These are phyloP conservation scores for Cercospora sp. DNA, from an alignment of 2,329 filamentous ascomycete species.

Conservation along the genomic window DNA sequence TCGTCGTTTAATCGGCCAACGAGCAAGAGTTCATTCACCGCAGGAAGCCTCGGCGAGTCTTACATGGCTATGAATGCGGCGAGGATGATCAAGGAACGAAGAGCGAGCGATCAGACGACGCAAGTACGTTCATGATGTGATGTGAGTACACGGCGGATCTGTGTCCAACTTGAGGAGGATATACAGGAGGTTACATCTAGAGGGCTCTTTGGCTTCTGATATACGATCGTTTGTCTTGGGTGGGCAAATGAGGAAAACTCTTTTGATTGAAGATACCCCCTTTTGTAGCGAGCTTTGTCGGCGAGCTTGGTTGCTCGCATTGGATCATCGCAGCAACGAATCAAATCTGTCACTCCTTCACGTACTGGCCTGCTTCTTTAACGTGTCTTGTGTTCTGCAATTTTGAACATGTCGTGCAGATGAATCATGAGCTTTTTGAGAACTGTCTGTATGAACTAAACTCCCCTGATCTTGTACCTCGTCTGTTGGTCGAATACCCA, in stretches of 20 bases:
- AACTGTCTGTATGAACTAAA: neutral
- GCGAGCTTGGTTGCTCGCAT: neutral
- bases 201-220: neutral
- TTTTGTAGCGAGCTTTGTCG: neutral
- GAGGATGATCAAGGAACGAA: constrained; percentile 28
- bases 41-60: constrained; percentile 38
- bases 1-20: constrained; percentile 20
- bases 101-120: constrained; percentile 19
- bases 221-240: constrained; percentile 1
- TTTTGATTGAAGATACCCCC: neutral
- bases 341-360: neutral
- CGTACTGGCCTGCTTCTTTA: too few species aligned
- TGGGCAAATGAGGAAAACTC: neutral
- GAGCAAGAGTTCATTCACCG: constrained; percentile 32
- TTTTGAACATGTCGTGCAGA: too few species aligned
- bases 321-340: neutral
- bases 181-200: neutral
- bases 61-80: constrained; percentile 41
- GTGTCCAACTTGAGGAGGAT: neutral
- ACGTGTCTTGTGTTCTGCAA: too few species aligned
- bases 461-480: neutral
- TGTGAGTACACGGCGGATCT: neutral
- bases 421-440: neutral
- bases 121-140: neutral
- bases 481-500: neutral